Base-by-base conservation (phyloP, 768 basidiomycete genomes). In the Hortiboletus flavorubellus region DNA sequence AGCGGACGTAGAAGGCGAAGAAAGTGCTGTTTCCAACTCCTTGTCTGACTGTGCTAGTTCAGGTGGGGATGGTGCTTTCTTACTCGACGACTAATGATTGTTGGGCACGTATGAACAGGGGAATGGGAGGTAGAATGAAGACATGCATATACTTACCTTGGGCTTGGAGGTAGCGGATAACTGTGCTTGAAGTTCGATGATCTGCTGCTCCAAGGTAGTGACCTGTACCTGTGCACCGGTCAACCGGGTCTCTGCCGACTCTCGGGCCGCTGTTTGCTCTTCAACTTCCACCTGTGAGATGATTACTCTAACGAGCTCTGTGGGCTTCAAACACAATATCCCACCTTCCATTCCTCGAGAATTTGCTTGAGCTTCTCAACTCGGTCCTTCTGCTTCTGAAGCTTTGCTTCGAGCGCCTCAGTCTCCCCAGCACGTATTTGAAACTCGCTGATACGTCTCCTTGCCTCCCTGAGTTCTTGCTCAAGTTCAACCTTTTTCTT, bases 401-500 rank as follows among this genome's bases (percentile, higher is more conserved):
- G 52, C 49, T 73, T 75, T 34, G 68, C 67, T 42, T 71, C 67
- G 41, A 75, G 72, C 14, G 72, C 42, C 30, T 65, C 66, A 5
- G 43, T n/a, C 53, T 68, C 60, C 44, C 46, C 59, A 42, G 52
- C 59, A 18, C 54, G 65, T n/a, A 63, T 57, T 52, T 71, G 67
- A 16, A 66, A 53, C 30, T 73, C 71, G 30, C 59, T 58, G 21
- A 76, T 58, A 26, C 62, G 68, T 16, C 53, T 56, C 59, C 78
- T 76, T 8, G 84, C 68, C 38, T 81, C 78, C 51, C 74, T 73
- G 15, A 83, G 72, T 52, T 81, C 72, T 3, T 79, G 69, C 53
- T 90, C 85, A 11, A 89, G 73, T 33, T 83, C 79, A 10, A 78
- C 71, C 10, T 80, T 79, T 52, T 76, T 73, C 64, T 82, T 84